Evolutionary conservation across 2,329 filamentous ascomycete genomes (phyloP).

Genomic region (Fusarium temperatum): DNA sequence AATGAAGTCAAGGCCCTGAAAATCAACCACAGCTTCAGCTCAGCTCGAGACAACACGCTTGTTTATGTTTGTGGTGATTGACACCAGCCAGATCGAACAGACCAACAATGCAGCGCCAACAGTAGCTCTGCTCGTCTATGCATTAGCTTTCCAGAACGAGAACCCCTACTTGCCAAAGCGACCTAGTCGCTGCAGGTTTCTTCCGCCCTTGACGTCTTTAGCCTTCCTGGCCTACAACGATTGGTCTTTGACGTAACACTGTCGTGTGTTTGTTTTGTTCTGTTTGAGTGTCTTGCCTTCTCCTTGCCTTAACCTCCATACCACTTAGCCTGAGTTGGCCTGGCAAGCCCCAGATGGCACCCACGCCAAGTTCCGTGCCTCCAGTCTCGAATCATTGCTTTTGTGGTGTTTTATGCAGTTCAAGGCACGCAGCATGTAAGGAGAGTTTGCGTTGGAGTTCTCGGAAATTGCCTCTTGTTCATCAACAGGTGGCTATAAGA

Average conservation of each 20-base stretch:
- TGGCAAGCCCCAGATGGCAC: constrained; percentile 26
- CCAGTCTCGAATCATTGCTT: constrained; percentile 30
- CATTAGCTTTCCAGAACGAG: constrained; percentile 17
- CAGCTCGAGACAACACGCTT: constrained; percentile 12
- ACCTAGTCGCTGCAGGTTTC: constrained; percentile 35
- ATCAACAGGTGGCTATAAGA: constrained; percentile 22
- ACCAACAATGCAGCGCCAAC: constrained; percentile 11
- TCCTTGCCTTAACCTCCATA: constrained; percentile 41
- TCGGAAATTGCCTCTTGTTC: constrained; percentile 12
- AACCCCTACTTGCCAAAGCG: constrained; percentile 19
- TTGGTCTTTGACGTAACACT: constrained; percentile 18
- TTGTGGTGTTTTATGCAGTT: constrained; percentile 16
- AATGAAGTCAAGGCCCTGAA: not conserved
- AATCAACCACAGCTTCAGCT: not conserved
- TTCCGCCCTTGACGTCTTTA: constrained; percentile 34
- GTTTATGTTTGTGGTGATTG: not conserved
- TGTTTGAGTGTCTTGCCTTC: constrained; percentile 38
- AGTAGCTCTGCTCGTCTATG: constrained; percentile 8
- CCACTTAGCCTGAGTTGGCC: constrained; percentile 37
- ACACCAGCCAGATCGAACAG: constrained; percentile 2
- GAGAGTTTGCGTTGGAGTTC: constrained; percentile 16
- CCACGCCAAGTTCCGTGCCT: constrained; percentile 22
- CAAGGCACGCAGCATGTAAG: constrained; percentile 32
- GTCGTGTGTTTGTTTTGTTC: constrained; percentile 19
- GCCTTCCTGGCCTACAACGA: constrained; percentile 11